Base-by-base conservation (phyloP, 1,139 yeast species). In the Tardiomyces blankii region DNA sequence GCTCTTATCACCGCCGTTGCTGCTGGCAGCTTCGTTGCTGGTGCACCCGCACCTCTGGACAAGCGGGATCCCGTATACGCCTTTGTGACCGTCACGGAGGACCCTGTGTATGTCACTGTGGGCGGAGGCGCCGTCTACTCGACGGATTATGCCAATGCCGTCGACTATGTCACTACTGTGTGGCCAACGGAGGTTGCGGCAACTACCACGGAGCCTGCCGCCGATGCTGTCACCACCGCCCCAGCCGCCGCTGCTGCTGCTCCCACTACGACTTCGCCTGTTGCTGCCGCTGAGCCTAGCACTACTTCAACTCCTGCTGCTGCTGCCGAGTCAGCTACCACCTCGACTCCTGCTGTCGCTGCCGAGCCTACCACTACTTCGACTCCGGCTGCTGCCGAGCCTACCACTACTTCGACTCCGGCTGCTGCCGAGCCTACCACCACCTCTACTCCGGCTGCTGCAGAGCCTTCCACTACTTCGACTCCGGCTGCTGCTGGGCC, bases 311-410 rank as follows among this genome's bases (percentile, higher is more conserved):
- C 41, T 14, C 5, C 41, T 2, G 16, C 30, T 13, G n/a, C 48
- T 16, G 39, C 35, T 9, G 27, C 40, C 12, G 30, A 33, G 6
- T 16, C 42, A n/a, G 38, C 43, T 3, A n/a, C 47, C 21, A 9
- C 47, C 19, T 25, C 52, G 49, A 44, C 47, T 27, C 43, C 57
- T 30, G 49, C 56, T 16, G 47, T 55, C 18, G 47, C 51, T 9
- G 23, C 11, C 50, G 13, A 38, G 39, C 7, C 46, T 7, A 14
- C 41, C 40, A 43, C 43, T 9, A 25, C 46, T 16, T 38, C 52
- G 4, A 44, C 54, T 28, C 27, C 56, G 9, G 42, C 48, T 12
- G 43, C 50, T 6, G 42, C 45, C 1, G 46, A 47, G 16, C 25
- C 47, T 28, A 39, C 43, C 14, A 12, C 32, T n/a, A 43, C 40